These are phyloP conservation scores for Eimeria zaria DNA, from an alignment of 169 alveolate genomes.

Conservation along the genomic window DNA sequence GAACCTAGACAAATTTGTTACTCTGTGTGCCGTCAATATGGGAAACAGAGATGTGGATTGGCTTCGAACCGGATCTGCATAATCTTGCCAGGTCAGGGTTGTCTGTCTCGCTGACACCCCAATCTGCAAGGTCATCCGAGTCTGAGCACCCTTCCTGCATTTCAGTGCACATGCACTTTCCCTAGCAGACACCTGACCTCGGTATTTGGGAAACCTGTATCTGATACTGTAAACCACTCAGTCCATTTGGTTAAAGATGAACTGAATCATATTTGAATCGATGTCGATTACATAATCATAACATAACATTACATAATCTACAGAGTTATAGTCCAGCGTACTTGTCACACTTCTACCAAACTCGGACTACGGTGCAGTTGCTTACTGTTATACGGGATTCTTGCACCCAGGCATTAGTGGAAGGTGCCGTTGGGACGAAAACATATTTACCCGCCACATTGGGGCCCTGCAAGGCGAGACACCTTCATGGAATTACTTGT, in stretches of 20 bases:
- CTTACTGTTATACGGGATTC: slow-evolving; percentile 74
- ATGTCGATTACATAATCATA: too few species aligned
- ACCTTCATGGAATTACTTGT: not conserved
- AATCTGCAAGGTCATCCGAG: slow-evolving; percentile 51
- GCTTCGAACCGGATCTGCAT: slow-evolving; percentile 58
- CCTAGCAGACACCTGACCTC: not conserved
- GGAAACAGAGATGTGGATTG: not conserved
- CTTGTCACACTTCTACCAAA: not conserved
- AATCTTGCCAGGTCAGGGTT: slow-evolving; percentile 69
- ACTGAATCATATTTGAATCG: too few species aligned
- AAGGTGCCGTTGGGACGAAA: slow-evolving; percentile 65
- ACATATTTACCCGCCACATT: slow-evolving; percentile 44
- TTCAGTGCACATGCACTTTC: not conserved
- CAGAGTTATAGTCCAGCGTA: too few species aligned
- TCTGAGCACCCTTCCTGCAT: slow-evolving; percentile 77
- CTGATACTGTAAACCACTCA: too few species aligned
- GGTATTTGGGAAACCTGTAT: not conserved
- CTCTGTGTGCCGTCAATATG: not conserved
- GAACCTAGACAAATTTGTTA: not conserved
- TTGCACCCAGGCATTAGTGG: slow-evolving; percentile 78
- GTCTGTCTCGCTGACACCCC: slow-evolving; percentile 58
- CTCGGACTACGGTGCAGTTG: not conserved
- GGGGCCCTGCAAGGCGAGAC: not conserved
- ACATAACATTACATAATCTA: too few species aligned
- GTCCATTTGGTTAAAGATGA: too few species aligned